A percentile compares a stretch with the other conserved stretches of the same genome.
These are phyloP conservation scores for Pyricularia sp. DNA, from an alignment of 2,329 filamentous ascomycete species.

Conservation along the genomic window DNA sequence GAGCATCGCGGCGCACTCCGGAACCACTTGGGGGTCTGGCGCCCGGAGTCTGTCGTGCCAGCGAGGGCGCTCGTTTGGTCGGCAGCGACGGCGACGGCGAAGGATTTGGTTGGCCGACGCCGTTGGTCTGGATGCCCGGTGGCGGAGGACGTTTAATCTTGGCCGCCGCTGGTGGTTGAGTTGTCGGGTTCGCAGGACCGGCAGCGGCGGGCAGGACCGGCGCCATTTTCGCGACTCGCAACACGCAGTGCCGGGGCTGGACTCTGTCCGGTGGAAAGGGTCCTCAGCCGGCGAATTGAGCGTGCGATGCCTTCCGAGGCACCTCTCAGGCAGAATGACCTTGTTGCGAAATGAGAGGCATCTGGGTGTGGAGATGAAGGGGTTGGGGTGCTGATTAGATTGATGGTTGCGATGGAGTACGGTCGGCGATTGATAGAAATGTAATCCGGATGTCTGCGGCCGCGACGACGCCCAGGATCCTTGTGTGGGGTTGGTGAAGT, in stretches of 20 bases:
- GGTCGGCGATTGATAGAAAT: not conserved
- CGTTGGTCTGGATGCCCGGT: conserved; percentile 58
- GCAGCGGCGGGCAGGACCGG: conserved; percentile 32
- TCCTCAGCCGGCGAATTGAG: not conserved
- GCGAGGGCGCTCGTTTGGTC: conserved; percentile 39
- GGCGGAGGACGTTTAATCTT: conserved; percentile 64
- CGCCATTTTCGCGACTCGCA: conserved; percentile 31
- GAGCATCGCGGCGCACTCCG: conserved; percentile 37
- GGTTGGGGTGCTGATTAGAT: not conserved
- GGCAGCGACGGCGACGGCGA: conserved; percentile 51
- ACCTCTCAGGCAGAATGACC: not conserved
- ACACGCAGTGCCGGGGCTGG: not conserved
- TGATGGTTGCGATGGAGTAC: not conserved
- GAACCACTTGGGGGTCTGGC: conserved; percentile 28
- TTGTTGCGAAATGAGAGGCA: not conserved
- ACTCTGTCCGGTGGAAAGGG: not conserved
- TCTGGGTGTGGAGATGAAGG: not conserved
- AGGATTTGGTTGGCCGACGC: conserved; percentile 44
- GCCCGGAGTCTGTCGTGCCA: conserved; percentile 39
- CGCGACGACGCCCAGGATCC: not conserved
- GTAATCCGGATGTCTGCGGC: not conserved
- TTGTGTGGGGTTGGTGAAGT: conserved; percentile 1
- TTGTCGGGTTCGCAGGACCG: conserved; percentile 27
- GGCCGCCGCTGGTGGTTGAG: conserved; percentile 17
- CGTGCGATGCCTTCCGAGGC: not conserved